Evolutionary conservation across 208 protist species (phyloP), one percentile per base, ranked within the genome.

Genomic region (Borovskyia barvae): DNA sequence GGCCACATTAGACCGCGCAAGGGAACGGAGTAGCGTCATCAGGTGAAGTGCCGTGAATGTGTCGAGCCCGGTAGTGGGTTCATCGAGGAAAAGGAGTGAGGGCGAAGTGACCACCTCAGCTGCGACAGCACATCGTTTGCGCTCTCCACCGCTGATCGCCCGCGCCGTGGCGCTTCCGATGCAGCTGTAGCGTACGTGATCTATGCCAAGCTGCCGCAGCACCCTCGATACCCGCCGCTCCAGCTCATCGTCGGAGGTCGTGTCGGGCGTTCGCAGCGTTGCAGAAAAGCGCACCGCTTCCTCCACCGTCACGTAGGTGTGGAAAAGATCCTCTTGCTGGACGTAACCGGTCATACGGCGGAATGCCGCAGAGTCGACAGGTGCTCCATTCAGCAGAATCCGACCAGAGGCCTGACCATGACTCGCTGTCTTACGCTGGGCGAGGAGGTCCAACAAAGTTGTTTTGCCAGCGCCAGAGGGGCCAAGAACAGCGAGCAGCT

Each of bases 41-140:
- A 93, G 54, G 48, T 84, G 71, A 45, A 80, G 67, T 32, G 86
- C 86, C 17, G 73, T 85, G 66, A 89, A 82, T 12, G 82, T 86
- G 68, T 97, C 89, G 5, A 97, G 75, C 11, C 91, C 89, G 12
- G 84, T 94, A 15, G 83, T 92, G 4, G 81, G 85, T 54, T 93
- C 85, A 32, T 92, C 88, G 8, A 89, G 72, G 36, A 93, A 86
- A 19, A 95, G 59, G 24, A 93, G 56, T 5, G 77, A 67, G 2
- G 87, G 87, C 5, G 57, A 29, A 11, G 85, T 68, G 28, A 88
- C 80, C 28, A 92, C 56, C 52, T 90, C 87, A 12, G 77, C 77
- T 22, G 82, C 85, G 12, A 94, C 72, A 11, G 73, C 67, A 52
- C 70, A 79, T 2, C 85, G 80, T 54, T 94, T 94, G 48, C 72